Evolutionary conservation across 2,329 filamentous ascomycete genomes (phyloP).

Genomic region (Cadophora sp.): DNA sequence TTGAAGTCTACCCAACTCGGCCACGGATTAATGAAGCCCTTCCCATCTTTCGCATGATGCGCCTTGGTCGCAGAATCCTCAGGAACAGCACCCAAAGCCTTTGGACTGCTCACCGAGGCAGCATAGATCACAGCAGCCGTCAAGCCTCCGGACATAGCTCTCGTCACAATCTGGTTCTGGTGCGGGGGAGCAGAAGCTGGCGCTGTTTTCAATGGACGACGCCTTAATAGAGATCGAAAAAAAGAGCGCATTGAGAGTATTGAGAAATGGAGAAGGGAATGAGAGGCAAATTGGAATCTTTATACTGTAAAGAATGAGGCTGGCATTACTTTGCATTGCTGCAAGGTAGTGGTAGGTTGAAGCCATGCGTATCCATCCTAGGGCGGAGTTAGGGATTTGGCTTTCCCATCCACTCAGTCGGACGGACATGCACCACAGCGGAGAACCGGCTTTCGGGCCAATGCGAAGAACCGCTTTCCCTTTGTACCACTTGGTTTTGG

Average conservation of each 20-base stretch:
- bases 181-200: background rate
- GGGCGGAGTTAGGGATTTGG: conserved; percentile 7
- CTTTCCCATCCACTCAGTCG: background rate
- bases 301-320: background rate
- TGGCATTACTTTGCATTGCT: background rate
- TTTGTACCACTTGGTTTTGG: background rate
- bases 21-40: conserved; percentile 64
- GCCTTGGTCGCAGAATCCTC: conserved; percentile 48
- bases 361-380: background rate
- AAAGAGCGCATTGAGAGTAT: conserved; percentile 53
- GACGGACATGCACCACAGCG: background rate
- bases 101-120: conserved; percentile 35
- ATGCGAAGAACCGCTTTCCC: background rate
- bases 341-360: conserved; percentile 10
- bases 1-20: conserved; percentile 54
- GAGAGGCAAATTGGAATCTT: conserved; percentile 5
- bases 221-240: conserved; percentile 42
- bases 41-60: conserved; percentile 59
- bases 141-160: conserved; percentile 35
- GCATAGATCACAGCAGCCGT: conserved; percentile 37
- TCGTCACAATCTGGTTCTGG: conserved; percentile 20
- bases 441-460: background rate
- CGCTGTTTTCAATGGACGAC: conserved; percentile 26
- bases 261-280: conserved; percentile 47
- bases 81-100: conserved; percentile 39